Evolutionary conservation across 2,329 filamentous ascomycete genomes (phyloP), one percentile per base, ranked within the genome.

Genomic region (Fusarium brachygibbosum): DNA sequence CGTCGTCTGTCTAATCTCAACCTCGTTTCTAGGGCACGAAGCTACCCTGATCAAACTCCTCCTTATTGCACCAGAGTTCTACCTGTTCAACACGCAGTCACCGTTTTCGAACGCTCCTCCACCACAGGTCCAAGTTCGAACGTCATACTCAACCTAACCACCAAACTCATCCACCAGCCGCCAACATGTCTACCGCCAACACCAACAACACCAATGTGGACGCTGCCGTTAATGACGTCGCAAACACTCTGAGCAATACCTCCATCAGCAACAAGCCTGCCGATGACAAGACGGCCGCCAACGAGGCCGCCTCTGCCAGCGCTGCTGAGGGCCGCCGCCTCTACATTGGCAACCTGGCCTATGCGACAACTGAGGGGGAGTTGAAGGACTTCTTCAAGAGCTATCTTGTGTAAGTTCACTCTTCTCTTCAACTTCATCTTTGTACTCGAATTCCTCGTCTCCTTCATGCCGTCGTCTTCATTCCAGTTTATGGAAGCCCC

Each of bases 331-430:
- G 96, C 83, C 93, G 96, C 87, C 93, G 96, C 87, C 92, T 99
- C 79, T 99, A 99, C 87, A 98, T 99, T 87, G 96, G 96, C 88
- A 99, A 99, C 89, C 93, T 99, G 90, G 96, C 96, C 80, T 99
- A 99, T 84, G 94, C 95, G 91, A 98, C 96, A 91, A 97, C 94
- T 83, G 96, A 98, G 93, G 96, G 93, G 91, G 94, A 98, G 91
- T 93, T 99, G 89, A 97, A 97, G 89, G 93, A 96, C 78, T 99
- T 99, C 90, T 99, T 99, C 92, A 95, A 96, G 89, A 93, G 91
- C 84, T 98, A 97, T 89, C 92, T 96, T 87, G 93, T 99, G 96
- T 99, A 89, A 89, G 95, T 93, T 49, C 46, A 42, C 49, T 61
- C 49, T 55, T 45, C 23, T 46, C 41, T 52, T 67, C 35, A 19